These are phyloP conservation scores for Bipolaris oryzae DNA, from an alignment of 2,329 filamentous ascomycete species.

Conservation along the genomic window DNA sequence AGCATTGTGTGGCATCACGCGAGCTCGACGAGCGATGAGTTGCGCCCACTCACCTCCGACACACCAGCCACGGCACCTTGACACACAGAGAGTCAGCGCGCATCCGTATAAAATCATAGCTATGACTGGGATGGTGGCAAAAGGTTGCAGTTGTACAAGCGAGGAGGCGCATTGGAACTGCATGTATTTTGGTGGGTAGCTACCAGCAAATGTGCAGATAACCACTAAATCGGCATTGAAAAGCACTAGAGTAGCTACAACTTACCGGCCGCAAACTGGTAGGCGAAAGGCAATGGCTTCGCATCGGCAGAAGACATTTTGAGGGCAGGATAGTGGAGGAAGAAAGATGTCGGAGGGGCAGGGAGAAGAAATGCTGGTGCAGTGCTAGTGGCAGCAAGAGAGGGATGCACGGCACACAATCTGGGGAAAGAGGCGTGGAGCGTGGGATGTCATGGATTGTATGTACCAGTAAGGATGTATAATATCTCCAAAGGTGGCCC, in stretches of 20 bases:
- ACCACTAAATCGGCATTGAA: conserved; percentile 26
- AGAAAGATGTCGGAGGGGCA: conserved; percentile 11
- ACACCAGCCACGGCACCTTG: conserved; percentile 92
- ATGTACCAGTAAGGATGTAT: too few relatives aligned
- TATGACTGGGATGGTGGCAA: background rate
- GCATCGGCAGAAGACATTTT: conserved; percentile 56
- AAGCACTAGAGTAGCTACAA: conserved; percentile 39
- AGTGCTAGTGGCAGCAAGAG: background rate
- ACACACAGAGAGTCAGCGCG: conserved; percentile 36
- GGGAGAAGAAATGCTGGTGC: conserved; percentile 23
- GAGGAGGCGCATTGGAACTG: conserved; percentile 1
- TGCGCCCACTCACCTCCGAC: conserved; percentile 75
- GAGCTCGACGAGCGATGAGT: conserved; percentile 11
- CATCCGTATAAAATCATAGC: conserved; percentile 9
- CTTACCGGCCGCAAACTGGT: conserved; percentile 92
- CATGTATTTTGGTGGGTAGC: conserved; percentile 7
- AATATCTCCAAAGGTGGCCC: conserved; percentile 17
- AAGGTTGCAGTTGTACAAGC: background rate
- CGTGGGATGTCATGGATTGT: conserved; percentile 32
- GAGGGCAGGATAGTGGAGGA: conserved; percentile 19
- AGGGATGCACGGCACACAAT: conserved; percentile 28
- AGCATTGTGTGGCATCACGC: conserved; percentile 28
- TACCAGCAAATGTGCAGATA: conserved; percentile 7
- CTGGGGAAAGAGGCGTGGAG: conserved; percentile 34
- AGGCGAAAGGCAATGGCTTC: conserved; percentile 86